Evolutionary conservation across 129 eudicot genomes (phyloP).

Genomic region (Arctium lappa): DNA sequence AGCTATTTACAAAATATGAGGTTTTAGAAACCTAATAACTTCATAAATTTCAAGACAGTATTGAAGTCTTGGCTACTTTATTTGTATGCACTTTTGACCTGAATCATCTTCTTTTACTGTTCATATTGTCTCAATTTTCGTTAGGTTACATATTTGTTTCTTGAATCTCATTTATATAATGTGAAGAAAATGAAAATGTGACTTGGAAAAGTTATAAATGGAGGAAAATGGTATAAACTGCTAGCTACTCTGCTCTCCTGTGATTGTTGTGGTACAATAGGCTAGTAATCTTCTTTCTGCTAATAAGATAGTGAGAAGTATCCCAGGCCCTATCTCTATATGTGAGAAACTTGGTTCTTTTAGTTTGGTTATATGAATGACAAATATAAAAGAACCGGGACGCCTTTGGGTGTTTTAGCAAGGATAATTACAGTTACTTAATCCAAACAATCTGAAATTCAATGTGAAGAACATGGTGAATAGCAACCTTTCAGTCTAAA

Average conservation of each 20-base stretch:
- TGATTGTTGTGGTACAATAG: neutral
- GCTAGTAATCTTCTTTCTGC: neutral
- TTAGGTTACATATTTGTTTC: neutral
- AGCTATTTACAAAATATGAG: neutral
- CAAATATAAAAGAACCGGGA: too few relatives aligned
- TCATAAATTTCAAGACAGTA: neutral
- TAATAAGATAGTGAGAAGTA: too few relatives aligned
- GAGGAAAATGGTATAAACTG: neutral
- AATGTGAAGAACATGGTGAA: too few relatives aligned
- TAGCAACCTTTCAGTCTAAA: too few relatives aligned
- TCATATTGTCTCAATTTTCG: neutral
- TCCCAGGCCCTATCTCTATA: too few relatives aligned
- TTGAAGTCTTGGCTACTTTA: neutral
- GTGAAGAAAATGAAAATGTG: neutral
- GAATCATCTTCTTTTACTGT: neutral
- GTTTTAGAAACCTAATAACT: neutral
- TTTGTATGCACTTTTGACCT: neutral
- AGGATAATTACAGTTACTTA: too few relatives aligned
- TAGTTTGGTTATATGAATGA: too few relatives aligned
- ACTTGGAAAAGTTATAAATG: neutral
- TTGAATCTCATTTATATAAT: neutral
- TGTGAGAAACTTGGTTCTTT: too few relatives aligned
- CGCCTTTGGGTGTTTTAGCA: too few relatives aligned
- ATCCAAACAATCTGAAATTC: too few relatives aligned
- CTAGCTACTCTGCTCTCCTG: neutral